Evolutionary conservation across 257 asterid genomes (phyloP).

Genomic region (Nicotiana knightiana): DNA sequence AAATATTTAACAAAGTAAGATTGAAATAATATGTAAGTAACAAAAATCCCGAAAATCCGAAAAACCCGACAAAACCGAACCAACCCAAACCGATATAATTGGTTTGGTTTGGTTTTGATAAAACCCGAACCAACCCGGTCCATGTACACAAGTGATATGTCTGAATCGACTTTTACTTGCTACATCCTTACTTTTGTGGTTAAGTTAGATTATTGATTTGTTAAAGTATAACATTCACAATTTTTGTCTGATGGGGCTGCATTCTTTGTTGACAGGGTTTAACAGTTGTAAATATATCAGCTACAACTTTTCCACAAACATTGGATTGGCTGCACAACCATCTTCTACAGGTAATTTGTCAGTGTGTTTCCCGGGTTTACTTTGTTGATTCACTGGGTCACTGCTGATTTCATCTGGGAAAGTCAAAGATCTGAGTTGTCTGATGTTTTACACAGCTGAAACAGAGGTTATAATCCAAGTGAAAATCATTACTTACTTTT

Average conservation of each 20-base stretch:
- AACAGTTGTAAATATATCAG: conserved; percentile 80
- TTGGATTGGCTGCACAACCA: conserved; percentile 94
- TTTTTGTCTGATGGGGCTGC: neutral
- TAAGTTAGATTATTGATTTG: conserved; percentile 6
- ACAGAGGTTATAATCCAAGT: neutral
- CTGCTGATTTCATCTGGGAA: conserved; percentile 3
- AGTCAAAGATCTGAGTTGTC: conserved; percentile 4
- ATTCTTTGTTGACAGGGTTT: conserved; percentile 52
- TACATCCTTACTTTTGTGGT: conserved; percentile 1
- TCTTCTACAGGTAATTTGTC: conserved; percentile 75
- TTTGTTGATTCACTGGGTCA: conserved; percentile 1
- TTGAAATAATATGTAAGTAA: too few relatives aligned
- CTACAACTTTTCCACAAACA: conserved; percentile 94
- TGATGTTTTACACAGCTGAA: neutral
- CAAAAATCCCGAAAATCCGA: too few relatives aligned
- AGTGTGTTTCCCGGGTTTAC: conserved; percentile 7
- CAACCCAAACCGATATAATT: too few relatives aligned
- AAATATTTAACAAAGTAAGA: too few relatives aligned
- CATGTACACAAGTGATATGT: neutral
- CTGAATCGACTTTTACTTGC: neutral
- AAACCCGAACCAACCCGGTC: too few relatives aligned
- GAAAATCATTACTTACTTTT: neutral
- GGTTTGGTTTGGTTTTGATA: too few relatives aligned
- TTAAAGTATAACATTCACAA: neutral
- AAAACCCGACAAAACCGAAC: too few relatives aligned